Base-by-base conservation (phyloP, 1,284 basidiomycete genomes). In the Chalciporus sp. region DNA sequence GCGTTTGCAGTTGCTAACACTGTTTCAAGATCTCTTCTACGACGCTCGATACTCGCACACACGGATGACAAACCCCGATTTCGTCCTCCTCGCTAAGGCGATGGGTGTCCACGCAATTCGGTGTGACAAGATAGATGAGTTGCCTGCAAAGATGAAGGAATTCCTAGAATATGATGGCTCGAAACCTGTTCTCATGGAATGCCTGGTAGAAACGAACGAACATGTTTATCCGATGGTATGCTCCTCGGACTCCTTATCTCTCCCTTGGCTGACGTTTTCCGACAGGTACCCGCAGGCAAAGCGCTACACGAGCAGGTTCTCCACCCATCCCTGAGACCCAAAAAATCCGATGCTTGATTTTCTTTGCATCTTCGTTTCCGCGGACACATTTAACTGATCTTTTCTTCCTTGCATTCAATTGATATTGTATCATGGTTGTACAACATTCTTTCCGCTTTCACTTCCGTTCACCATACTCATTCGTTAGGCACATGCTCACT, bases 141-240 rank as follows among this genome's bases (percentile, higher is more conserved):
- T 99, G 12, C 92, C 93, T 0, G 85, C 80, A 39, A 96, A 92
- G 82, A 98, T 99, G 95, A 94, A 95, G 79, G 95, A 98, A 81
- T 97, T 99, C 75, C 81, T 99, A 64, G 95, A 96, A 76, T 97
- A 96, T 73, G 90, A 94, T 60, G 88, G 85, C 60, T 80, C 79
- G 56, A 90, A 85, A 74, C 96, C 96, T 2, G 83, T 98, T 43
- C 73, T 99, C 59, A 80, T 99, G 78, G 95, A 99, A 75, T 96
- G 94, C 68, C 54, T 90, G 53, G 92, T 98, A 33, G 87, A 90
- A 71, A 83, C 81, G 65, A 86, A 85, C 63, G 95, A 98, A 76
- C 95, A 98, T 72, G 95, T 97, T 55, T 98, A 94, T 84, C 95
- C 92, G 12, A 94, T 94, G 90, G 91, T 91, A 55, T 54, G 79